Conservation (phyloP, 129 eudicot species). For the Lactuca sativa region DNA sequence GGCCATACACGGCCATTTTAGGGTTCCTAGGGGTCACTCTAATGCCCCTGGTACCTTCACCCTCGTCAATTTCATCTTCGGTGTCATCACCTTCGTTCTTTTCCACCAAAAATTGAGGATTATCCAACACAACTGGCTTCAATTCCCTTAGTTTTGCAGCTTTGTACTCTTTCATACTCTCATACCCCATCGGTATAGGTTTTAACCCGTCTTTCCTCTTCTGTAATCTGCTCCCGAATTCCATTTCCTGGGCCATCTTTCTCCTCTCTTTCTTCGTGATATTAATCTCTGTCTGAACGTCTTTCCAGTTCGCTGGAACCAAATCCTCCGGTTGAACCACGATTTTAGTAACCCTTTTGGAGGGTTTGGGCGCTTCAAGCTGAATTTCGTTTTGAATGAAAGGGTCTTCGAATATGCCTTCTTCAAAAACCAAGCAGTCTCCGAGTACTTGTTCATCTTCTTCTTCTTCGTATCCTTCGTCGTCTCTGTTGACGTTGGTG, state of each 20-base stretch:
- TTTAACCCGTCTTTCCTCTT: conserved; percentile 44
- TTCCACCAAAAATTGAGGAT: conserved; percentile 35
- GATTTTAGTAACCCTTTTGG: neutral
- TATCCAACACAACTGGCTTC: conserved; percentile 70
- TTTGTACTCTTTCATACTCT: conserved; percentile 48
- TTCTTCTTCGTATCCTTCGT: conserved; percentile 22
- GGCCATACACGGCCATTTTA: conserved; percentile 80
- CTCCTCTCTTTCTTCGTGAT: conserved; percentile 80
- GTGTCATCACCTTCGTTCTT: conserved; percentile 1
- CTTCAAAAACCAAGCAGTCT: conserved; percentile 87
- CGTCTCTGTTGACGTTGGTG: conserved; percentile 15
- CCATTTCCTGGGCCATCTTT: conserved; percentile 58
- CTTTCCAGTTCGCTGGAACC: conserved; percentile 78
- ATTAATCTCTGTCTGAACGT: conserved; percentile 67
- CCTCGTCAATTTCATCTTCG: conserved; percentile 15
- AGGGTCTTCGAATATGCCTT: conserved; percentile 93
- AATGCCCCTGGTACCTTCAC: conserved; percentile 7
- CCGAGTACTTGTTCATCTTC: conserved; percentile 70
- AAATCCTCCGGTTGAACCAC: conserved; percentile 50
- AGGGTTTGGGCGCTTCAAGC: conserved; percentile 3
- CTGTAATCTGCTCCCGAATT: conserved; percentile 56
- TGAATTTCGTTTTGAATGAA: conserved; percentile 24
- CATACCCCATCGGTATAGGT: conserved; percentile 41
- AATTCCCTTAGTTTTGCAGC: conserved; percentile 58
- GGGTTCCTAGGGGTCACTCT: conserved; percentile 80